Conservation (phyloP, 1,139 yeast genomes). For the Hanseniaspora uvarum region DNA sequence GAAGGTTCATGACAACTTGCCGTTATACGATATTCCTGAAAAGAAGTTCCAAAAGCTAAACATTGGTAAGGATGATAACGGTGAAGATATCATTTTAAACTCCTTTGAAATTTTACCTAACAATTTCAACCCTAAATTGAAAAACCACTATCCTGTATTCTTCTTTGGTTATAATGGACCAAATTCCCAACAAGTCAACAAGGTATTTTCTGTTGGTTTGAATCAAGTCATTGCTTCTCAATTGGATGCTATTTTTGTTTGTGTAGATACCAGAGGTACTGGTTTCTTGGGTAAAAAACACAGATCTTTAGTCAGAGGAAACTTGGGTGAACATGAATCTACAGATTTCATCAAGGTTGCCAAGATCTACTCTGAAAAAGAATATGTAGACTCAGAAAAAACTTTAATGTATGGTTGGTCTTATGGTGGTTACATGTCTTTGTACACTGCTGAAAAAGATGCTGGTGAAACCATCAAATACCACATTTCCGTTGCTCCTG, state of each 20-base stretch:
- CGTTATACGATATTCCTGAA: slow-evolving; percentile 42
- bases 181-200: slow-evolving; percentile 59
- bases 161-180: slow-evolving; percentile 76
- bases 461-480: slow-evolving; percentile 49
- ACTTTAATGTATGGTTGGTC: slow-evolving; percentile 81
- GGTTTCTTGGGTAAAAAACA: slow-evolving; percentile 55
- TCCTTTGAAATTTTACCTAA: slow-evolving; percentile 57
- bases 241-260: slow-evolving; percentile 60
- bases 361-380: slow-evolving; percentile 42
- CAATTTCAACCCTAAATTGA: slow-evolving; percentile 41
- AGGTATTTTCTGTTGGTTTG: slow-evolving; percentile 46
- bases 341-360: slow-evolving; percentile 64
- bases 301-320: slow-evolving; percentile 55
- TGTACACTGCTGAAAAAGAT: slow-evolving; percentile 63
- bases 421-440: slow-evolving; percentile 68
- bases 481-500: slow-evolving; percentile 74
- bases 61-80: slow-evolving; percentile 39
- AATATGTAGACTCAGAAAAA: slow-evolving; percentile 48
- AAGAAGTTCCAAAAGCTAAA: slow-evolving; percentile 41
- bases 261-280: slow-evolving; percentile 78
- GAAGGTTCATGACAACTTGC: slow-evolving; percentile 34
- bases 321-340: slow-evolving; percentile 59
- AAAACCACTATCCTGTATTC: slow-evolving; percentile 51
- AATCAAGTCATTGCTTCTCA: slow-evolving; percentile 60
- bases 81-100: slow-evolving; percentile 39